phyloP scores from a whole-genome alignment of 1,284 basidiomycete genomes.

The Leccinum pachyderme region DNA sequence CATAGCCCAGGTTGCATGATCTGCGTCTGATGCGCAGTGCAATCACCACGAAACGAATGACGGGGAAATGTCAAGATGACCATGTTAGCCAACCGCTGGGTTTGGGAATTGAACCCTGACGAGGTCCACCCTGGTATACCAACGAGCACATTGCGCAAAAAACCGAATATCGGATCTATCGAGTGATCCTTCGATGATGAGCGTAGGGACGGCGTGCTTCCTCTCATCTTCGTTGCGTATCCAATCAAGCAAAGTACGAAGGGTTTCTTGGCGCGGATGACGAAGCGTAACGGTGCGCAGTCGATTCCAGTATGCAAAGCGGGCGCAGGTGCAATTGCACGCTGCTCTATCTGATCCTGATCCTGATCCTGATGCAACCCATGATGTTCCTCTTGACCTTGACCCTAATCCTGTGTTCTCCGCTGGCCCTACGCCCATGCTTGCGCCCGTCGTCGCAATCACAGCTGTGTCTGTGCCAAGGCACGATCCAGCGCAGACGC shows the following conservation, averaged over 20 bases:
- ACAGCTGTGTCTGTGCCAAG: background rate
- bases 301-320: slow-evolving; percentile 17
- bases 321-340: slow-evolving; percentile 5
- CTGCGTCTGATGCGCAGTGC: background rate
- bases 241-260: slow-evolving; percentile 24
- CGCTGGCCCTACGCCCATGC: slow-evolving; percentile 3
- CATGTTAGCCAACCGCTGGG: background rate
- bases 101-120: background rate
- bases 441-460: background rate
- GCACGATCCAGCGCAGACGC: background rate
- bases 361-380: slow-evolving; percentile 1
- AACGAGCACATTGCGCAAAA: slow-evolving; percentile 16
- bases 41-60: background rate
- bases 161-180: slow-evolving; percentile 16
- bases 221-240: slow-evolving; percentile 14
- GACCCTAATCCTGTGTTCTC: background rate
- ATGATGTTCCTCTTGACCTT: background rate
- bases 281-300: slow-evolving; percentile 23
- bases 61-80: background rate
- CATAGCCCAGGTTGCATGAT: background rate
- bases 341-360: background rate
- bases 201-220: slow-evolving; percentile 9
- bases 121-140: slow-evolving; percentile 20
- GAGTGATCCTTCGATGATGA: slow-evolving; percentile 18
- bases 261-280: slow-evolving; percentile 23